Evolutionary conservation across 2,329 filamentous ascomycete species (phyloP).

Genomic region (Cladosporium cucumerinum): DNA sequence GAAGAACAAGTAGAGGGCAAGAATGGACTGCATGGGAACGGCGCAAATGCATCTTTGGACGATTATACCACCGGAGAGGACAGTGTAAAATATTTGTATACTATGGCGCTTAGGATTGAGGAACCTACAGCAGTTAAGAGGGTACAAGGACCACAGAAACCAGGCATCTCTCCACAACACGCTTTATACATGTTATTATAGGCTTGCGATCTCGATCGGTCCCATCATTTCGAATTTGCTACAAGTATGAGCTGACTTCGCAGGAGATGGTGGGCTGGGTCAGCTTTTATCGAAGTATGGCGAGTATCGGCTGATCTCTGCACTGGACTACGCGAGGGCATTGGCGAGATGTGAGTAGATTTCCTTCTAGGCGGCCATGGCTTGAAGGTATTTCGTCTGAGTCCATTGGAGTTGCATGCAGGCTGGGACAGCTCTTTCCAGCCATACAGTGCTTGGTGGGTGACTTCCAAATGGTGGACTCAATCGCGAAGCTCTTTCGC

Average conservation of each 20-base stretch:
- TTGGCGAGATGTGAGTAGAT: background rate
- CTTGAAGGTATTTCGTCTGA: background rate
- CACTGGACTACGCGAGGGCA: background rate
- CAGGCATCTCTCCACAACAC: background rate
- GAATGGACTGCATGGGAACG: background rate
- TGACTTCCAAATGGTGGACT: background rate
- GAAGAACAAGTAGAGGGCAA: constrained; percentile 60
- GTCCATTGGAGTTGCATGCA: background rate
- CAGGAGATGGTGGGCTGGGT: background rate
- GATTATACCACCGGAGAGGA: constrained; percentile 4
- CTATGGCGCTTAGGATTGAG: constrained; percentile 9
- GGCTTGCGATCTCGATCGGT: background rate
- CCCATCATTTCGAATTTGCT: background rate
- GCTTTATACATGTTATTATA: background rate
- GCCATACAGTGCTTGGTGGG: background rate
- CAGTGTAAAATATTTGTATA: constrained; percentile 12
- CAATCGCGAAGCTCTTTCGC: constrained; percentile 10
- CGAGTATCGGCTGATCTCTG: background rate
- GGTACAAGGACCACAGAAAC: background rate
- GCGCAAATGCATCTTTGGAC: constrained; percentile 1
- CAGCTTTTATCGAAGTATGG: background rate
- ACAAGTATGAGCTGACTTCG: background rate
- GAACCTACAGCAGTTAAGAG: background rate
- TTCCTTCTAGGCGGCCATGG: background rate
- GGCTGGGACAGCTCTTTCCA: background rate